Base-by-base conservation (phyloP, 495 filamentous ascomycete genomes). In the Lasiosphaeris hirsuta region DNA sequence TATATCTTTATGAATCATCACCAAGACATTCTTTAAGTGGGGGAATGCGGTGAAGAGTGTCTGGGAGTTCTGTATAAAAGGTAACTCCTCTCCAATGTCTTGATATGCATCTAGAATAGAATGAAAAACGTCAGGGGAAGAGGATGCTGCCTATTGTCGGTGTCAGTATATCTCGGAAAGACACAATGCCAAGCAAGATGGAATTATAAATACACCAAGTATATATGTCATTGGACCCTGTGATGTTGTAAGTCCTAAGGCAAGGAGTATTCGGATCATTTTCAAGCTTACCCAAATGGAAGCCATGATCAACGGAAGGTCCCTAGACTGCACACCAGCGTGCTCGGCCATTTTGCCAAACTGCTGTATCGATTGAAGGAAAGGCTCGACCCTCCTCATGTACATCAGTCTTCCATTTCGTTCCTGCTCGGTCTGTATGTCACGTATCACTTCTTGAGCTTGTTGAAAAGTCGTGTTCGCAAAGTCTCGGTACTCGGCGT, bases 1-100 rank as follows among this genome's bases (percentile, higher is more conserved):
- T 19, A 81, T 73, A 59, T 79, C 77, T 34, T 63, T 62, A 52
- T 73, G 79, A 11, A 79, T 63, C 14, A 69, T 44, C 4, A 51
- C 55, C 8, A 78, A 59, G 44, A 67, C 58, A 10, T 51, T 35
- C 18, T 33, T 35, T 19, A 54, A 14, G 38, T 19, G 23, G 23
- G 23, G 23, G 23, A 5, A 2, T 30, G 23, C 2, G 23, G 5
- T 30, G 23, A 30, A 30, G 23, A 30, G 23, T 30, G 23, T 5
- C 23, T 30, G 23, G 5, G 23, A 30, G 23, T 30, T 30, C 23
- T 30, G 23, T 30, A 30, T 30, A 5, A 30, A 30, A 30, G 23
- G 23, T 30, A 30, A 5, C 23, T 30, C 23, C 5, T 30, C 23
- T 30, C 23, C 23, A 30, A 30, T 30, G 23, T 30, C 23, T 30